phyloP scores from a whole-genome alignment of 164 flowering plant species.

The Liriodendron chinense region DNA sequence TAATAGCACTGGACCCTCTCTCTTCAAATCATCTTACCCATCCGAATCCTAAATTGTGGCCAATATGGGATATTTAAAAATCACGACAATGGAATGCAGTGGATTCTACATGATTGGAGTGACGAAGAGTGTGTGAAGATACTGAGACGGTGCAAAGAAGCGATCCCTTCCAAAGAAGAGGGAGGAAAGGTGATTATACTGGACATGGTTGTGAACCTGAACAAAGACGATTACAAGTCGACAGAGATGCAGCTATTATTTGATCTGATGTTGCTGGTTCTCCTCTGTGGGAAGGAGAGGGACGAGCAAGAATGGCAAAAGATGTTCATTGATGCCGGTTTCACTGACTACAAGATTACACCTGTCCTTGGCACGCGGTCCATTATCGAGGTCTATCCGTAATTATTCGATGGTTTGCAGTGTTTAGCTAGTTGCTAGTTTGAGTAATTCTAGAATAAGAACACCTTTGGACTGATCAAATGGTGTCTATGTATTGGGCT shows the following conservation, averaged over 20 bases:
- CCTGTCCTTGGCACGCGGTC: slow-evolving; percentile 5
- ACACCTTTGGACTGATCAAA: background rate
- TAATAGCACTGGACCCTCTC: too few species aligned
- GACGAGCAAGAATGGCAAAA: slow-evolving; percentile 13
- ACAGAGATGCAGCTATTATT: background rate
- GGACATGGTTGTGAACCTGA: slow-evolving; percentile 29
- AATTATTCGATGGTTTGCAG: background rate
- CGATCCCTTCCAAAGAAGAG: slow-evolving; percentile 17
- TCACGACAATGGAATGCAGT: background rate
- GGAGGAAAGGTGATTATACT: slow-evolving; percentile 48
- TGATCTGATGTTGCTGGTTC: slow-evolving; percentile 11
- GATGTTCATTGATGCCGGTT: slow-evolving; percentile 8
- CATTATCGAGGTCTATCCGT: slow-evolving; percentile 7
- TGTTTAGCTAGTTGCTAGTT: background rate
- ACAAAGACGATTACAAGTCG: background rate
- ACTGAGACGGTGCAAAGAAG: slow-evolving; percentile 37
- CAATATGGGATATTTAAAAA: background rate
- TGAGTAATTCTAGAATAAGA: background rate
- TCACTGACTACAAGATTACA: background rate
- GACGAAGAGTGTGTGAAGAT: slow-evolving; percentile 42
- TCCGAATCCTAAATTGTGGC: background rate
- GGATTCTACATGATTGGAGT: slow-evolving; percentile 30
- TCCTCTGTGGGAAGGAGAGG: slow-evolving; percentile 13
- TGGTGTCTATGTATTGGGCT: background rate
- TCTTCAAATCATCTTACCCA: too few species aligned